Evolutionary conservation across 345 rosid species (phyloP).

Genomic region (Sonneratia caseolaris): DNA sequence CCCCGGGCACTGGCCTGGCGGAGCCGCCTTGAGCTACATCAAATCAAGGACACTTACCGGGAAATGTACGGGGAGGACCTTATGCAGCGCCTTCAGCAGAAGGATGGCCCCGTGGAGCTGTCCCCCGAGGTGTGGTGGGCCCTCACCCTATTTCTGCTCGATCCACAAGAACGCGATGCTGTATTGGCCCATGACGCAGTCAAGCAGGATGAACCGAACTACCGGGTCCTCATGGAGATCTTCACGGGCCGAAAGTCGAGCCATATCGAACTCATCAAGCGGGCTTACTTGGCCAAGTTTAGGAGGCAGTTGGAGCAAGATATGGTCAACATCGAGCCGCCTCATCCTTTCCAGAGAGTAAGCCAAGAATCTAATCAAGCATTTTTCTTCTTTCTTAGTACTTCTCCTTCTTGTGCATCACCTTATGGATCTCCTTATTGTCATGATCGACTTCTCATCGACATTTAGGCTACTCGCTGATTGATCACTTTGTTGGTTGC

Average conservation of each 20-base stretch:
- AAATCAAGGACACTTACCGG: conserved; percentile 29
- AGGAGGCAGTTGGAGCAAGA: conserved; percentile 47
- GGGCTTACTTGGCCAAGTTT: conserved; percentile 38
- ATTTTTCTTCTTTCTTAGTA: background rate
- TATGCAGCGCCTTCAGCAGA: conserved; percentile 13
- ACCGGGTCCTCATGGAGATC: conserved; percentile 39
- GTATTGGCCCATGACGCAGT: conserved; percentile 39
- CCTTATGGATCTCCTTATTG: background rate
- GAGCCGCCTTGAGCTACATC: conserved; percentile 24
- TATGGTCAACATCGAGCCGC: conserved; percentile 42
- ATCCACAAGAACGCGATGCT: conserved; percentile 51
- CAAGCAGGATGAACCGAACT: conserved; percentile 22
- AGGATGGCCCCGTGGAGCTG: conserved; percentile 1
- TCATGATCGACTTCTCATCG: background rate
- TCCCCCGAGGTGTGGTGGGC: conserved; percentile 15
- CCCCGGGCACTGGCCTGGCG: conserved; percentile 21
- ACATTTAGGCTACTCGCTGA: background rate
- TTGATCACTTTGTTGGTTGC: background rate
- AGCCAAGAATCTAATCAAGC: background rate
- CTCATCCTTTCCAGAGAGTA: conserved; percentile 56
- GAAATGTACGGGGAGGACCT: conserved; percentile 36
- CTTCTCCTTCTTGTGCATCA: background rate
- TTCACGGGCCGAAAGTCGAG: conserved; percentile 60
- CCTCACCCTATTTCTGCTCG: conserved; percentile 35
- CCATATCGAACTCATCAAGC: conserved; percentile 38